These are phyloP conservation scores for Tetragonia tetragonoides DNA, from an alignment of 148 eudicot genomes.

Conservation along the genomic window DNA sequence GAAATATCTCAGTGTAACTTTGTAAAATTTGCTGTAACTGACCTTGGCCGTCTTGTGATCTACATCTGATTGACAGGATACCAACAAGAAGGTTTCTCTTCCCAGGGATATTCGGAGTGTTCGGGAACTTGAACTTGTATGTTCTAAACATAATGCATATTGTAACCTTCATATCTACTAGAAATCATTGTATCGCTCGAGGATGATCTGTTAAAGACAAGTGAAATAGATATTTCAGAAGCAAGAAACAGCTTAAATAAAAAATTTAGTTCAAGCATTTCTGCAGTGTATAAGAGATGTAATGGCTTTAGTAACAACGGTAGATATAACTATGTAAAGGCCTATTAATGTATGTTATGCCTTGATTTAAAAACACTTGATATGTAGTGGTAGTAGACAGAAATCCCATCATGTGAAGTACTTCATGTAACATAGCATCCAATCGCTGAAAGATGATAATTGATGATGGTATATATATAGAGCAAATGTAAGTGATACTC, in stretches of 20 bases:
- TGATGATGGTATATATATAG: too few species aligned
- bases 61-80: conserved; percentile 57
- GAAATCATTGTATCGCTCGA: too few species aligned
- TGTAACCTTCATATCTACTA: not conserved
- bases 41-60: conserved; percentile 17
- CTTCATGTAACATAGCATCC: not conserved
- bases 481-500: not conserved
- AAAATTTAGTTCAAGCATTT: not conserved
- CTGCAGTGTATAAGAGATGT: not conserved
- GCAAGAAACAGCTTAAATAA: too few species aligned
- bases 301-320: not conserved
- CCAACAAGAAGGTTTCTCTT: conserved; percentile 62
- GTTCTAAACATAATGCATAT: conserved; percentile 23
- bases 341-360: not conserved
- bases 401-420: not conserved
- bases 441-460: too few species aligned
- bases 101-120: conserved; percentile 91
- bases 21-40: not conserved
- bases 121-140: conserved; percentile 91
- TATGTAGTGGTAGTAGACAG: not conserved
- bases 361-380: not conserved
- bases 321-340: not conserved
- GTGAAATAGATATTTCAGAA: too few species aligned
- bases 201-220: too few species aligned
- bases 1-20: not conserved